Evolutionary conservation across 2,329 filamentous ascomycete species (phyloP), one percentile per base, ranked within the genome.

Genomic region (Chrysoporthe deuterocubensis): DNA sequence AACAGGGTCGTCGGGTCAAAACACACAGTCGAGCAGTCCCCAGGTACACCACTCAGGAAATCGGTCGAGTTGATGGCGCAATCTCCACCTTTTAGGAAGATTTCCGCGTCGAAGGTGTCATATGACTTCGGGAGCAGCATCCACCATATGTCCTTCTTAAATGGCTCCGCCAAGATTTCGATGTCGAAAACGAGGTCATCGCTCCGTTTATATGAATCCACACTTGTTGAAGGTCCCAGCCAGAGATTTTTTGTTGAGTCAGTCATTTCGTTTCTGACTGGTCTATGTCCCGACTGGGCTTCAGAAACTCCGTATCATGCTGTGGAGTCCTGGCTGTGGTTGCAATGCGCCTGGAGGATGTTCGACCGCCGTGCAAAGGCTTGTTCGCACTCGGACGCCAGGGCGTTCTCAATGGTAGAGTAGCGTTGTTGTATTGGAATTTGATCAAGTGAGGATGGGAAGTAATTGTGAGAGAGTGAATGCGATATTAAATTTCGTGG

Each of bases 21-120:
- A 48, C 65, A 66, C 59, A 62, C 34, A 18, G 26, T 21, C 21
- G n/a, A 44, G 32, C 65, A 66, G 59, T 66, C 26, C 26, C 50
- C 65, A 11, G 43, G 3, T 8, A 7, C 18, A 2, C 18, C 40
- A 11, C 14, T 43, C 2, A 62, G 2, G 42, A 21, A 56, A 6
- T 62, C 59, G 4, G 48, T 21, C 3, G 65, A 37, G 13, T 14
- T 46, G 21, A 7, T 26, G 18, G 58, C 58, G 34, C 64, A 66
- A 14, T 46, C 44, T 4, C 54, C 54, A 40, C 14, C 1, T 1
- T 21, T 4, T 1, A 57, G 3, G 9, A 6, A n/a, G 7, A 57
- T 4, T 21, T 1, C 14, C 32, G 32, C 9, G 37, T 40, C 26
- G 4, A 9, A 40, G 50, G 14, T 16, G 16, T 16, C 11, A 1